Conservation (phyloP, 257 asterid genomes). For the Haberlea rhodopensis region DNA sequence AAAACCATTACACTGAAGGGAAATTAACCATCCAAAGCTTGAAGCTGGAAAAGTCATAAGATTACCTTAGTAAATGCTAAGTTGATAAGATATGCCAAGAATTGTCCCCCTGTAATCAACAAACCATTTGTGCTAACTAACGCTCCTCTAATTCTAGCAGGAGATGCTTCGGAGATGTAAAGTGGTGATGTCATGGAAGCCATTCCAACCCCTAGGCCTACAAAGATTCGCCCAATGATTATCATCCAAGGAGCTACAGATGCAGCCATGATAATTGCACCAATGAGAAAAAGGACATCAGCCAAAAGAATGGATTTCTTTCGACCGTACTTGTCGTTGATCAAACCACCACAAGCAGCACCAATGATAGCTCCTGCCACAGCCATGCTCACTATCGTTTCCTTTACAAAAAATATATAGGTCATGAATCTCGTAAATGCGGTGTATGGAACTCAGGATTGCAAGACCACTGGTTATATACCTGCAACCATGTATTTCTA, state of each 20-base stretch:
- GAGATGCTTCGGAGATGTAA: background rate
- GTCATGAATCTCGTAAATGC: background rate
- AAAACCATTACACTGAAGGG: constrained; percentile 6
- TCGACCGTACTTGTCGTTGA: background rate
- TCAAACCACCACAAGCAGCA: constrained; percentile 66
- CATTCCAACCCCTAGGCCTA: background rate
- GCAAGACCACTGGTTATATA: background rate
- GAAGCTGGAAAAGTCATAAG: background rate
- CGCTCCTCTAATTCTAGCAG: background rate
- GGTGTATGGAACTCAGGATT: background rate
- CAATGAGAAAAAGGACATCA: background rate
- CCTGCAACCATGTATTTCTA: background rate
- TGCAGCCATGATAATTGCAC: background rate
- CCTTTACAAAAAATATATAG: constrained; percentile 31
- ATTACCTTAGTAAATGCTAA: background rate
- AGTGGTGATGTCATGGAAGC: background rate
- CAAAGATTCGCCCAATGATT: background rate
- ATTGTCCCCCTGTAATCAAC: background rate
- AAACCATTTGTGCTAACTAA: background rate
- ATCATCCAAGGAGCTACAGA: background rate
- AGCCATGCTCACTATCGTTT: constrained; percentile 78
- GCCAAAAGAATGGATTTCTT: background rate
- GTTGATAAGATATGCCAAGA: background rate
- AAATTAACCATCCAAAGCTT: background rate
- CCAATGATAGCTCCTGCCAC: constrained; percentile 85